Evolutionary conservation across 2,329 filamentous ascomycete species (phyloP).

Genomic region (Neofusicoccum parvum): DNA sequence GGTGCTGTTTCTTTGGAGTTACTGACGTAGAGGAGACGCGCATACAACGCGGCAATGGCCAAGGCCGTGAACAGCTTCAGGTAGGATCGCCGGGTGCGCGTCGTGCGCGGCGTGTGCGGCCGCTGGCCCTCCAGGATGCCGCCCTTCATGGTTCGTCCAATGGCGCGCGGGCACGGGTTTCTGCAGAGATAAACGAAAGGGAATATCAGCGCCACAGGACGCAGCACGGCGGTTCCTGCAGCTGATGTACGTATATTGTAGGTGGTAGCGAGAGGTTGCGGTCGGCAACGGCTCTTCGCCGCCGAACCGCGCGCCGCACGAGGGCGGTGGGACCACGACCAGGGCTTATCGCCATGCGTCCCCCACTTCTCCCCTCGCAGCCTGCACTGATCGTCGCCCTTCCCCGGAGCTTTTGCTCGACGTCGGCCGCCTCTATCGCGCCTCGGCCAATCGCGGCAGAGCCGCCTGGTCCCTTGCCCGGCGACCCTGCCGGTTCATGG

Average conservation of each 20-base stretch:
- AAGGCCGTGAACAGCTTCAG: constrained; percentile 1
- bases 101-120: not conserved
- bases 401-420: not conserved
- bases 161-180: not conserved
- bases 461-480: not conserved
- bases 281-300: constrained; percentile 12
- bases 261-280: constrained; percentile 3
- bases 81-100: constrained; percentile 6
- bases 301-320: not conserved
- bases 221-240: not conserved
- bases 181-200: not conserved
- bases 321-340: too few relatives aligned
- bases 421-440: not conserved
- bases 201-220: not conserved
- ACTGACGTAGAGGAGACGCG: constrained; percentile 17
- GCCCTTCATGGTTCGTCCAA: constrained; percentile 1
- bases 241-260: not conserved
- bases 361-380: not conserved
- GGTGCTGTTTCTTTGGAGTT: not conserved
- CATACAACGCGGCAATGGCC: not conserved
- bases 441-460: not conserved
- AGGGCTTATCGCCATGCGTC: not conserved
- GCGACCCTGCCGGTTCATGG: not conserved
- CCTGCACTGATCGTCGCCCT: not conserved
- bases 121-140: not conserved